Conservation (phyloP, 495 filamentous ascomycete genomes). For the Penicillium chermesinum region DNA sequence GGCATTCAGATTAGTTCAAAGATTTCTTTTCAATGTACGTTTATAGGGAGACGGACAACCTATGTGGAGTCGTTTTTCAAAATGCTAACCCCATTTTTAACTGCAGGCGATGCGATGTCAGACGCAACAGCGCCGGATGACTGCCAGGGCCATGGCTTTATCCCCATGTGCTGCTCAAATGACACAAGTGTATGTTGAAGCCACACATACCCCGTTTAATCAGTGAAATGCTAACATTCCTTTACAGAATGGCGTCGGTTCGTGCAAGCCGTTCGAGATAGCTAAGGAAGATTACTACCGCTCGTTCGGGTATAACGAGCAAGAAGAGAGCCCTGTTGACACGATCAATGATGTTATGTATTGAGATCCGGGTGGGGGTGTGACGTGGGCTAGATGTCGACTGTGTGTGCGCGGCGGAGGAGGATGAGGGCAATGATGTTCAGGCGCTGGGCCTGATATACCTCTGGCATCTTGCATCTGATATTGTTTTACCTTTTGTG, state of each 20-base stretch:
- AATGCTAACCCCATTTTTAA: background rate
- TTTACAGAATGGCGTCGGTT: background rate
- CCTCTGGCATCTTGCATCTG: conserved; percentile 8
- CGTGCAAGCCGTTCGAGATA: conserved; percentile 25
- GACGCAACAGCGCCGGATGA: conserved; percentile 8
- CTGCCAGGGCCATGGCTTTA: conserved; percentile 16
- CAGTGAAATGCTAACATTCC: background rate
- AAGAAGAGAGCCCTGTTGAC: conserved; percentile 11
- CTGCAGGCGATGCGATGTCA: conserved; percentile 20
- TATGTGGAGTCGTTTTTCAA: too few relatives aligned
- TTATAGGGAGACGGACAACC: too few relatives aligned
- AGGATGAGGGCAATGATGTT: background rate
- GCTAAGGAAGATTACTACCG: conserved; percentile 22
- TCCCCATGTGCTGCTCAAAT: conserved; percentile 31
- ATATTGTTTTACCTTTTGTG: conserved; percentile 9
- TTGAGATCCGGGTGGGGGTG: background rate
- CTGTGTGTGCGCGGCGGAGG: background rate
- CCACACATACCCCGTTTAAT: too few relatives aligned
- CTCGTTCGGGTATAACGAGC: conserved; percentile 6
- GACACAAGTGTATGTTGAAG: conserved; percentile 15
- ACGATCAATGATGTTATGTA: conserved; percentile 17
- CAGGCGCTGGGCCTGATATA: conserved; percentile 9
- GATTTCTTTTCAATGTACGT: conserved; percentile 32
- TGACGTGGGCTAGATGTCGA: background rate
- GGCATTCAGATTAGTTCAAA: conserved; percentile 23